Conservation (phyloP, 176 grass and related monocot genomes). For the Calamus simplicifolius region DNA sequence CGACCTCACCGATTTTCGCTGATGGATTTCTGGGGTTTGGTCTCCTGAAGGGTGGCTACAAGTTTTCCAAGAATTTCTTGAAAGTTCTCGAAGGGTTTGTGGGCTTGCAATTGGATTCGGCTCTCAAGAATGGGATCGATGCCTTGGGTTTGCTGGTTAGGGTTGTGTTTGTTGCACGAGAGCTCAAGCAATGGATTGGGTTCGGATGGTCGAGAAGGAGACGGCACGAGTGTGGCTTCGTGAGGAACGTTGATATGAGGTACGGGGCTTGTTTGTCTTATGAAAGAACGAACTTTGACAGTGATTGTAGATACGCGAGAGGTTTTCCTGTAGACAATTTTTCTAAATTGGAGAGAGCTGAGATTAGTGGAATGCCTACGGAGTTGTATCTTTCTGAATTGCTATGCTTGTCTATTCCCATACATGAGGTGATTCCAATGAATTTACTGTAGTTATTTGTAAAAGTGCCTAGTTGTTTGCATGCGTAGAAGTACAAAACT, state of each 20-base stretch:
- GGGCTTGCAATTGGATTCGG: slow-evolving; percentile 77
- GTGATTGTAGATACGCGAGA: not conserved
- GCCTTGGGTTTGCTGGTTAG: slow-evolving; percentile 68
- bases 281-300: slow-evolving; percentile 11
- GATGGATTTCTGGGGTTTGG: slow-evolving; percentile 37
- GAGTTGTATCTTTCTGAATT: not conserved
- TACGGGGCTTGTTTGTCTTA: not conserved
- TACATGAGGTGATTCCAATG: not conserved
- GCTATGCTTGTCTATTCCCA: slow-evolving; percentile 17
- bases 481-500: no score
- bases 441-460: slow-evolving; percentile 20
- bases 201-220: not conserved
- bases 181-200: slow-evolving; percentile 26
- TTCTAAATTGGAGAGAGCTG: not conserved
- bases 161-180: slow-evolving; percentile 44
- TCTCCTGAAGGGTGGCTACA: slow-evolving; percentile 54
- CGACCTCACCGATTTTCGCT: slow-evolving; percentile 21
- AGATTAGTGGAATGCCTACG: slow-evolving; percentile 1
- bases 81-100: slow-evolving; percentile 82
- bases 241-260: not conserved
- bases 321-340: not conserved
- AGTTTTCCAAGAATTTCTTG: slow-evolving; percentile 56
- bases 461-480: not conserved
- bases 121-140: slow-evolving; percentile 47
- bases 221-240: not conserved